Conservation (phyloP, 352 stramenopile genomes). For the Discostella stelligera region DNA sequence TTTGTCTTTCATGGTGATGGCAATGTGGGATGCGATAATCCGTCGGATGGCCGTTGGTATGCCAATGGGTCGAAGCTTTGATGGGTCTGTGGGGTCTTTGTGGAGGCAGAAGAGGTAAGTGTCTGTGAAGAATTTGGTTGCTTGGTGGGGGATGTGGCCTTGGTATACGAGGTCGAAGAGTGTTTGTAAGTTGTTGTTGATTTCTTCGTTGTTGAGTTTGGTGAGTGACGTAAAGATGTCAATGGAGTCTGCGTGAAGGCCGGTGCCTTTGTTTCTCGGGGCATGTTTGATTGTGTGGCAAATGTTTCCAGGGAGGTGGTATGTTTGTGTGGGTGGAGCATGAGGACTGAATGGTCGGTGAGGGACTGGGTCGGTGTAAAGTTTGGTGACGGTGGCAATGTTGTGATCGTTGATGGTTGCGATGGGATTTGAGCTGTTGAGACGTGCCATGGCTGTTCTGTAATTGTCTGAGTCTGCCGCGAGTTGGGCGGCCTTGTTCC, state of each 20-base stretch:
- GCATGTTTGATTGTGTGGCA: constrained; percentile 16
- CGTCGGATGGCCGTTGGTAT: constrained; percentile 32
- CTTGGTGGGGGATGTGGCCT: not conserved
- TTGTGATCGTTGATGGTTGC: constrained; percentile 16
- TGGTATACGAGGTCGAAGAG: constrained; percentile 24
- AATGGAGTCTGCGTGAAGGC: constrained; percentile 19
- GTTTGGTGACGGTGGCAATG: not conserved
- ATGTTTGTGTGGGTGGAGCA: not conserved
- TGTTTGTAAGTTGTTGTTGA: constrained; percentile 7
- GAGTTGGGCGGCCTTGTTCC: constrained; percentile 1
- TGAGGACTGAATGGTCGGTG: not conserved
- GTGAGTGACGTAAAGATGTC: constrained; percentile 27
- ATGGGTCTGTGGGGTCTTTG: not conserved
- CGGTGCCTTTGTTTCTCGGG: constrained; percentile 8
- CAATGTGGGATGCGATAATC: not conserved
- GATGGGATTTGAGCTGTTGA: not conserved
- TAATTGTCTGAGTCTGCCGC: constrained; percentile 33
- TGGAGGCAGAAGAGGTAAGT: constrained; percentile 9
- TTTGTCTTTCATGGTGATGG: not conserved
- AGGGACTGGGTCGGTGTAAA: not conserved
- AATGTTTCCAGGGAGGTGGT: constrained; percentile 23
- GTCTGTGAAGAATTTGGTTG: constrained; percentile 7
- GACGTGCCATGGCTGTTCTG: constrained; percentile 12
- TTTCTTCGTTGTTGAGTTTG: constrained; percentile 1
- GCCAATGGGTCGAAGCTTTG: constrained; percentile 32